Percentiles rank a stretch among this genome's conserved stretches.
Conservation (phyloP, 1,284 basidiomycete species). For the Boletus semigastroideus region DNA sequence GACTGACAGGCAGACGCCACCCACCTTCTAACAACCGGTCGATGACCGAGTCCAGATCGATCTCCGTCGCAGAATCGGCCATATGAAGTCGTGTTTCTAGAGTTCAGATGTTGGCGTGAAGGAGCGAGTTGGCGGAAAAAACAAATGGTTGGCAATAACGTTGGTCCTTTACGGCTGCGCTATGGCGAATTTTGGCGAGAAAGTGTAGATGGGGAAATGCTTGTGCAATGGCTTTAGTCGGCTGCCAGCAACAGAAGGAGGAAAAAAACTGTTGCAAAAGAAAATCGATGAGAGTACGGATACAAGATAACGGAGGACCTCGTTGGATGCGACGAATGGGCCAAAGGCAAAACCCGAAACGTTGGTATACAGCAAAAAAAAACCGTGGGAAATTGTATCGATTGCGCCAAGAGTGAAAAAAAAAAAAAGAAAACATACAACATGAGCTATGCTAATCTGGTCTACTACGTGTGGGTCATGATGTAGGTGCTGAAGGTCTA, state of each 20-base stretch:
- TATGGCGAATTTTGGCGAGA: constrained; percentile 24
- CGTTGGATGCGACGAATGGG: constrained; percentile 31
- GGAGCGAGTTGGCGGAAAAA: constrained; percentile 28
- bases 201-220: constrained; percentile 1
- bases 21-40: constrained; percentile 95
- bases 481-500: neutral
- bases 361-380: constrained; percentile 25
- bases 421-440: neutral
- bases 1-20: constrained; percentile 41
- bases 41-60: constrained; percentile 98
- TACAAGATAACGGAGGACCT: constrained; percentile 36
- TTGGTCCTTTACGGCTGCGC: constrained; percentile 21
- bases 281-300: constrained; percentile 37
- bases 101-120: constrained; percentile 18
- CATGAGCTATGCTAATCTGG: neutral
- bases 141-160: constrained; percentile 18
- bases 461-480: constrained; percentile 1
- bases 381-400: constrained; percentile 27
- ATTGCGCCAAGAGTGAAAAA: neutral
- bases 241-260: constrained; percentile 26
- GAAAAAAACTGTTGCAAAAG: constrained; percentile 7
- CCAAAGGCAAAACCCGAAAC: constrained; percentile 36
- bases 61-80: constrained; percentile 76
- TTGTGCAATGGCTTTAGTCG: constrained; percentile 19
- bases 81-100: constrained; percentile 33